phyloP scores from a whole-genome alignment of 2,329 filamentous ascomycete species.

The Gaeumannomyces sp. region DNA sequence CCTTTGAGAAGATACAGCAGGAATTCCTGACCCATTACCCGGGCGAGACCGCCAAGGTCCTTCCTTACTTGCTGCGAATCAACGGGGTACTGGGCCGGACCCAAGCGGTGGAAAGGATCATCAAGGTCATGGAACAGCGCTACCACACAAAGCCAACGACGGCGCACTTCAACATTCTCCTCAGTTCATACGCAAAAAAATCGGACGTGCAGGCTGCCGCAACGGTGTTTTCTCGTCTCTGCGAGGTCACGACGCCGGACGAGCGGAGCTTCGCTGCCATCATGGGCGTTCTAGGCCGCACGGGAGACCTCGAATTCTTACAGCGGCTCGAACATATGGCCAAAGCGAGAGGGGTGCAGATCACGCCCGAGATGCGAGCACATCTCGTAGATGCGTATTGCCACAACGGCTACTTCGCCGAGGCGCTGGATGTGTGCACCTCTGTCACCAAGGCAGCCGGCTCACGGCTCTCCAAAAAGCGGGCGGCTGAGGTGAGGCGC shows the following conservation, averaged over 20 bases:
- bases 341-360: conserved; percentile 41
- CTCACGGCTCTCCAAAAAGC: background rate
- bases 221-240: conserved; percentile 56
- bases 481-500: conserved; percentile 30
- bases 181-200: conserved; percentile 56
- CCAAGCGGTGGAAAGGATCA: conserved; percentile 49
- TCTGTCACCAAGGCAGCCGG: background rate
- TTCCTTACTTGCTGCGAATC: conserved; percentile 61
- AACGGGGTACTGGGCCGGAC: conserved; percentile 65
- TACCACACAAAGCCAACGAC: conserved; percentile 52
- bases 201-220: conserved; percentile 63
- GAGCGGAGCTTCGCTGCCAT: conserved; percentile 63
- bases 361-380: conserved; percentile 53
- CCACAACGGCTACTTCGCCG: conserved; percentile 43
- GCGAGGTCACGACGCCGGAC: conserved; percentile 45
- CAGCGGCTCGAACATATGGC: conserved; percentile 60
- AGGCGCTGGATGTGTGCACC: conserved; percentile 32
- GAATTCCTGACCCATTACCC: conserved; percentile 32
- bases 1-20: conserved; percentile 39
- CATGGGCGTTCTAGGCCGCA: conserved; percentile 63
- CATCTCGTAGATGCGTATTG: conserved; percentile 64
- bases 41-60: conserved; percentile 26
- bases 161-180: conserved; percentile 67
- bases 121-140: conserved; percentile 52
- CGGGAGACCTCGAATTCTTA: conserved; percentile 68